Evolutionary conservation across 192 early-diverging fungal species (phyloP).

Genomic region (Dissophora ornata): DNA sequence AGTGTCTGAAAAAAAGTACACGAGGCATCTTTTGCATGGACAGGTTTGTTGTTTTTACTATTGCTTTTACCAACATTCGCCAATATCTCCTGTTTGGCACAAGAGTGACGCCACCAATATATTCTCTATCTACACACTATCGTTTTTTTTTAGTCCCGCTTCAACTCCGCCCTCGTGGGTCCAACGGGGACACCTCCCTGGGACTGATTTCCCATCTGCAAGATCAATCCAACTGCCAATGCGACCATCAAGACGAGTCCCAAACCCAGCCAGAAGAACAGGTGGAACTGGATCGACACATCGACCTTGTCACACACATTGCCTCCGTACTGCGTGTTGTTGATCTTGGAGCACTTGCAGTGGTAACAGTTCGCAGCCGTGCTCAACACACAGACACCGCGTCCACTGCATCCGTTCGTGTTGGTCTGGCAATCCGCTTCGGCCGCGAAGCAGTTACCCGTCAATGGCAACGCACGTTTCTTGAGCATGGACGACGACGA

Average conservation of each 20-base stretch:
- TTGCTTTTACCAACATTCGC: not conserved
- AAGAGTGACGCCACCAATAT: too few relatives aligned
- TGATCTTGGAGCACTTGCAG: constrained; percentile 46
- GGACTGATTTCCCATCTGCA: constrained; percentile 44
- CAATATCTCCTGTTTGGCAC: too few relatives aligned
- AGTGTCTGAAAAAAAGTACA: too few relatives aligned
- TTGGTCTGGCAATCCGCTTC: constrained; percentile 37
- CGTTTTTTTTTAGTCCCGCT: constrained; percentile 47
- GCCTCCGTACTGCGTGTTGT: constrained; percentile 43
- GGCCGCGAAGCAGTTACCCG: constrained; percentile 21
- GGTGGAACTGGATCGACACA: constrained; percentile 46
- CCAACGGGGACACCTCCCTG: constrained; percentile 50
- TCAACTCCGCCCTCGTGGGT: constrained; percentile 47
- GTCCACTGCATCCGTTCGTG: constrained; percentile 42
- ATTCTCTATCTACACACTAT: too few relatives aligned
- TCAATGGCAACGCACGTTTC: constrained; percentile 30
- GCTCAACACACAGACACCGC: constrained; percentile 32
- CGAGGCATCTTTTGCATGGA: too few relatives aligned
- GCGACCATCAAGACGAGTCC: constrained; percentile 26
- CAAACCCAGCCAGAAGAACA: constrained; percentile 47
- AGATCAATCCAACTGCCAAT: constrained; percentile 32
- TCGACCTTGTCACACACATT: constrained; percentile 42
- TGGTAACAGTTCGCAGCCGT: constrained; percentile 43
- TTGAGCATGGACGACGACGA: not conserved
- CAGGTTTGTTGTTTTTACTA: too few relatives aligned